Base-by-base conservation (phyloP, 805 yeast species). In the Ogataea corticis region DNA sequence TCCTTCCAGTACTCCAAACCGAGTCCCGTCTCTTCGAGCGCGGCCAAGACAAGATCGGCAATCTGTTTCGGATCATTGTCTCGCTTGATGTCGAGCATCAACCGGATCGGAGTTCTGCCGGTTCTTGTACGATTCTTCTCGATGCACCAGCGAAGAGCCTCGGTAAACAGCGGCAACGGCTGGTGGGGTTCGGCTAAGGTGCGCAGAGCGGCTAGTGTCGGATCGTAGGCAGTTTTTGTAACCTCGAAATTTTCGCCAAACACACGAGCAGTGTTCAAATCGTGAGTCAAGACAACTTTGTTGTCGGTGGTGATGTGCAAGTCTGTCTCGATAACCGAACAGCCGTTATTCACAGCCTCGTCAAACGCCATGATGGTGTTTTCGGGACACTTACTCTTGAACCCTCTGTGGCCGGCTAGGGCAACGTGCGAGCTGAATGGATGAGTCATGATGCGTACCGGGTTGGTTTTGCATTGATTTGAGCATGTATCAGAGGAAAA, bases 101-200 rank as follows among this genome's bases (percentile, higher is more conserved):
- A 68, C 71, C 65, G 72, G 68, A 59, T 69, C 5, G 41, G 44
- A 12, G 19, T 16, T 4, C 15, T 14, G 12, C 32, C 27, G 12
- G 42, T 72, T 56, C 39, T 71, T 27, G 15, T 18, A 69, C 55
- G 64, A 69, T 60, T 69, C 66, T 54, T 75, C 57, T 74, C 73
- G 60, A 28, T 71, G 38, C 61, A 49, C 73, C 73, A 70, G 7
- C 46, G 34, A 7, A 70, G 48, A 0, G 59, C 49, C n/a, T 63
- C 61, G 5, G 45, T 44, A 6, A 70, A 56, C 4, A 66, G 51
- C 1, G 70, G 68, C 49, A 68, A 54, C 7, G 59, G 51, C 14
- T 64, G 61, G 33, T 62, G 63, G 2, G 74, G 75, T 28, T 59
- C 58, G 27, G 46, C 38, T 10, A 57, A 4, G 2, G 72, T 68